Evolutionary conservation across 192 early-diverging fungal species (phyloP).

Genomic region (Podila horticola): DNA sequence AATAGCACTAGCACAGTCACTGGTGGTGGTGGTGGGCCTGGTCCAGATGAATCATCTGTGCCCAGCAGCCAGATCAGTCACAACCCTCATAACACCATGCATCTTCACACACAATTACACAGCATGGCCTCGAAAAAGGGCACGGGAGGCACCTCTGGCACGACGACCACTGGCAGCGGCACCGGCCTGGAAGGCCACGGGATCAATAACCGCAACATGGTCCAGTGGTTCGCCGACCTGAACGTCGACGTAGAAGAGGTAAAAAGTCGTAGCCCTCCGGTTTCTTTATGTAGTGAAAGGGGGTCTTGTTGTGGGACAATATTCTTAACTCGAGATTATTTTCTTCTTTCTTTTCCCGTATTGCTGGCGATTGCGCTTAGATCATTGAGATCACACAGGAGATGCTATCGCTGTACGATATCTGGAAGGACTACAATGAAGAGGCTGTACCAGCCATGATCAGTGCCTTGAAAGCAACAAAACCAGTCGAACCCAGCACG

Average conservation of each 20-base stretch:
- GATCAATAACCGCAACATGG: slow-evolving; percentile 67
- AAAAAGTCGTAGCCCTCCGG: neutral
- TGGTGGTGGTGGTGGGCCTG: neutral
- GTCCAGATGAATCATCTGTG: neutral
- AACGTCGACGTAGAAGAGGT: slow-evolving; percentile 85
- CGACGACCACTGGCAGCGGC: slow-evolving; percentile 1
- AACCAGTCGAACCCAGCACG: neutral
- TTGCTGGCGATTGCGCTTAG: slow-evolving; percentile 23
- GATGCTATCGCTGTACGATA: slow-evolving; percentile 74
- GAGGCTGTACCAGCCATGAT: slow-evolving; percentile 62
- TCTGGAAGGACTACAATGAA: slow-evolving; percentile 74
- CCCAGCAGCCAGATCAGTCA: slow-evolving; percentile 3
- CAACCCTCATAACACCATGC: slow-evolving; percentile 29
- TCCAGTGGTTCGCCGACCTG: slow-evolving; percentile 82
- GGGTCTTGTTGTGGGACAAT: neutral
- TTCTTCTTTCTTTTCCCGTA: neutral
- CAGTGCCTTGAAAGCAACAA: slow-evolving; percentile 44
- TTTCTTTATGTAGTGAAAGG: neutral
- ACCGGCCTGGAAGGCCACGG: slow-evolving; percentile 32
- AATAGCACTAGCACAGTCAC: neutral
- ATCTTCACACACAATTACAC: slow-evolving; percentile 28
- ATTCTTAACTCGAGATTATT: neutral
- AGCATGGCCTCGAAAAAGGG: slow-evolving; percentile 33
- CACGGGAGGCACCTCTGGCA: neutral
- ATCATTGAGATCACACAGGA: slow-evolving; percentile 81